These are phyloP conservation scores for Neurospora sp. DNA, from an alignment of 495 filamentous ascomycete genomes.

Conservation along the genomic window DNA sequence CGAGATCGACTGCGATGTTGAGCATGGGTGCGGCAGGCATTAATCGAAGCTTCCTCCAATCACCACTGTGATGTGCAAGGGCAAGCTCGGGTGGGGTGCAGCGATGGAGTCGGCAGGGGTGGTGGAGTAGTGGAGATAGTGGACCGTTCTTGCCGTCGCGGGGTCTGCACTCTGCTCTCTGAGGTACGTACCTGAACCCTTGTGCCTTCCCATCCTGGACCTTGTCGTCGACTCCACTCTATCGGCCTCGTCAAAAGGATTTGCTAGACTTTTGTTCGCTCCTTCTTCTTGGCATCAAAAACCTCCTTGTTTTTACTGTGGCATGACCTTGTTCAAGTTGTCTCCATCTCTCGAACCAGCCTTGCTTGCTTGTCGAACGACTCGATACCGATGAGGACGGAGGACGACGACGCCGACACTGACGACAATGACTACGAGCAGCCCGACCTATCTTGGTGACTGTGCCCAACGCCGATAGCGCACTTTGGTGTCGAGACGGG, in stretches of 20 bases:
- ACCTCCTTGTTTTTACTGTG: background rate
- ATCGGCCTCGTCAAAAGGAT: background rate
- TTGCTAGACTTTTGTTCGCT: background rate
- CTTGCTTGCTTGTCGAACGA: background rate
- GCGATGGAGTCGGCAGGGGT: background rate
- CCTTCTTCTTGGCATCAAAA: background rate
- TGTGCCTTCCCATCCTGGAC: background rate
- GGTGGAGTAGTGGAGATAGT: background rate
- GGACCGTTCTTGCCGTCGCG: background rate
- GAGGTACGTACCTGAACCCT: background rate
- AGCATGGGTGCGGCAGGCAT: constrained; percentile 17
- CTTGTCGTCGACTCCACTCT: background rate
- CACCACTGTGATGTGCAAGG: background rate
- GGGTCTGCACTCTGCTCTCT: background rate
- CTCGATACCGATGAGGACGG: background rate
- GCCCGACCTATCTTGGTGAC: background rate
- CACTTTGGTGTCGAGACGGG: background rate
- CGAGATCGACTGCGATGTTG: constrained; percentile 19
- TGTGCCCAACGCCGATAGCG: background rate
- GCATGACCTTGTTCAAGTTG: background rate
- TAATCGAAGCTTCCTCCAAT: constrained; percentile 25
- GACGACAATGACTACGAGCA: background rate
- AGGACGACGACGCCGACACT: background rate
- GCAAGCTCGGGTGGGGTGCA: background rate
- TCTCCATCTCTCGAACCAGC: constrained; percentile 1